Conservation (phyloP, 192 early-diverging fungal species). For the Backusella macrospora region DNA sequence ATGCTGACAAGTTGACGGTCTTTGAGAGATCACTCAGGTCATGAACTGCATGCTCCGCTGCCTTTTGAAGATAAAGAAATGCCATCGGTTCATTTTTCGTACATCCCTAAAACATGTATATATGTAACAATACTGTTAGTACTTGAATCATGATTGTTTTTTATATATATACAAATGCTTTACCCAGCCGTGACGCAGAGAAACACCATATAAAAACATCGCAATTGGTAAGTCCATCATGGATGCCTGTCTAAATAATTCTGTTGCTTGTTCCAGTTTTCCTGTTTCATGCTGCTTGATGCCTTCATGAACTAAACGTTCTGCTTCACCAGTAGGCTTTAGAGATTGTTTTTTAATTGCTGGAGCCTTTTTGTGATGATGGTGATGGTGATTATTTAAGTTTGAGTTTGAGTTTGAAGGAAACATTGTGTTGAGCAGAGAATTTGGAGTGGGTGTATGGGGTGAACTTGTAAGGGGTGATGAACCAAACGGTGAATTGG, state of each 20-base stretch:
- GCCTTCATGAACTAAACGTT: slow-evolving; percentile 66
- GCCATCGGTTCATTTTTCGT: slow-evolving; percentile 67
- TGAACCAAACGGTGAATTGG: slow-evolving; percentile 15
- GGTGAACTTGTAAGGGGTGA: slow-evolving; percentile 11
- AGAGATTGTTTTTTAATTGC: slow-evolving; percentile 14
- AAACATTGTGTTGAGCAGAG: neutral
- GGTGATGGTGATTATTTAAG: too few species aligned
- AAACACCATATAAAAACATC: slow-evolving; percentile 79
- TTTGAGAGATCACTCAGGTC: slow-evolving; percentile 51
- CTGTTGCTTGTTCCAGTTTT: slow-evolving; percentile 72
- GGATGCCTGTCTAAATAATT: slow-evolving; percentile 71
- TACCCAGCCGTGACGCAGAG: slow-evolving; percentile 82
- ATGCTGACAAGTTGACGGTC: slow-evolving; percentile 52
- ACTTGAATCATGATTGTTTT: neutral
- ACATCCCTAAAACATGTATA: slow-evolving; percentile 51
- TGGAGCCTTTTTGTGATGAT: neutral
- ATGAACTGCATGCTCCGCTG: slow-evolving; percentile 68
- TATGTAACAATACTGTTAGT: neutral
- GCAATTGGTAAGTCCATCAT: slow-evolving; percentile 67
- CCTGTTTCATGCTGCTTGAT: slow-evolving; percentile 73
- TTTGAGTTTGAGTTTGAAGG: neutral
- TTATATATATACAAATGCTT: neutral
- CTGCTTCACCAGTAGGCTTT: slow-evolving; percentile 37
- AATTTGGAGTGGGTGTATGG: slow-evolving; percentile 2
- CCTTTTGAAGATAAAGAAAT: slow-evolving; percentile 71